Base-by-base conservation (phyloP, 2,329 filamentous ascomycete species). In the Karstenula rhodostoma region DNA sequence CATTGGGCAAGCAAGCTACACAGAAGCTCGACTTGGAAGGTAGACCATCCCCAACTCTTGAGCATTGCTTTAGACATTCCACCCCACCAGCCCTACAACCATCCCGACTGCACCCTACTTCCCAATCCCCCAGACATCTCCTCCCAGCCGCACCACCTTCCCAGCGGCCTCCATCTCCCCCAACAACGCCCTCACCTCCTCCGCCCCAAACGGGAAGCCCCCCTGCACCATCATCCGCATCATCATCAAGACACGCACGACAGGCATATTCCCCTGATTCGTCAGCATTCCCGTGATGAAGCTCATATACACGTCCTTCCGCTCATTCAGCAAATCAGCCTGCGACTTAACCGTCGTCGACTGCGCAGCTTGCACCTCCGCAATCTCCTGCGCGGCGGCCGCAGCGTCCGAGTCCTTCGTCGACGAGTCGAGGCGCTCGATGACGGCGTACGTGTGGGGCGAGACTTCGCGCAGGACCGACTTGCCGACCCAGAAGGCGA, bases 281-380 rank as follows among this genome's bases (percentile, higher is more conserved):
- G 93, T 97, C 78, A 99, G 81, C 95, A 99, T 98, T 54, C 92
- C 93, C 58, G 93, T 83, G 60, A 99, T 93, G 75, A 97, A 98
- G 71, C 94, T 90, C 87, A 91, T 93, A 78, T 97, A 97, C 42
- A 97, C 85, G 46, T 85, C 83, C 76, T 87, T 87, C 70, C 88
- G 88, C 75, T 92, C 90, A 65, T 87, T 84, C 23, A 90, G 85
- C 33, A 91, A 82, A 15, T 85, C 86, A 43, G 86, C 82, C 59
- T 83, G 81, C 5, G 81, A 78, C 57, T 81, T 78, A 67, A 79
- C 85, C 5, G 82, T 85, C 25, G 82, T 82, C 23, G 81, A 83
- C 40, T 78, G 68, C 47, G 76, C 80, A 61, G 71, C 71, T 23
- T 76, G 81, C 61, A 72, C 72, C 3, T 75, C 68, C 10, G 75